A percentile compares a stretch with the other conserved stretches of the same genome.
Conservation (phyloP, 768 basidiomycete species). For the Auricularia sp. region DNA sequence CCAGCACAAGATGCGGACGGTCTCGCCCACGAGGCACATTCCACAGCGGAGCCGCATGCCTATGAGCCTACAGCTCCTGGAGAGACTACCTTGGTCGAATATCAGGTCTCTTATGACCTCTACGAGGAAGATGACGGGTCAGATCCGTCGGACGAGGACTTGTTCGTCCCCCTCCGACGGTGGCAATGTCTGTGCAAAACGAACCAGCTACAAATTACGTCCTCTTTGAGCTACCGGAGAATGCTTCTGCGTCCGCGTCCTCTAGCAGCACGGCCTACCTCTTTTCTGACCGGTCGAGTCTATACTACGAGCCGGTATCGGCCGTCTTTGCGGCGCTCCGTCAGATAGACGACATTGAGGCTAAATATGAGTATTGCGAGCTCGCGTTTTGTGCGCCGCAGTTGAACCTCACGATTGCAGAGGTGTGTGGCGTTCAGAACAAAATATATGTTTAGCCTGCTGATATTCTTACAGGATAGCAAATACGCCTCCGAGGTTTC, state of each 20-base stretch:
- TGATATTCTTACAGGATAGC: constrained; percentile 26
- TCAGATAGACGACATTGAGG: constrained; percentile 42
- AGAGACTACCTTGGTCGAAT: not conserved
- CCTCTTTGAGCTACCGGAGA: not conserved
- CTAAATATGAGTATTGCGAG: constrained; percentile 36
- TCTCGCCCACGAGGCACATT: not conserved
- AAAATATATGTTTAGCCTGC: not conserved
- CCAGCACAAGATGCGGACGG: not conserved
- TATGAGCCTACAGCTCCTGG: not conserved
- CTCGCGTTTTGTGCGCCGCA: constrained; percentile 63
- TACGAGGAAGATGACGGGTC: not conserved
- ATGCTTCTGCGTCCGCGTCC: not conserved
- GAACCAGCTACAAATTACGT: not conserved
- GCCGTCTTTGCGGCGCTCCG: constrained; percentile 64
- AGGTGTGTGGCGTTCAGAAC: constrained; percentile 33
- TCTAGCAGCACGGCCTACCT: constrained; percentile 29
- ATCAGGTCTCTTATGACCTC: not conserved
- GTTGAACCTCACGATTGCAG: constrained; percentile 50
- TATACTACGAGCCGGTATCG: constrained; percentile 69
- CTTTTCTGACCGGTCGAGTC: constrained; percentile 51
- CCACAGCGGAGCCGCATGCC: not conserved
- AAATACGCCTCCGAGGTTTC: not conserved
- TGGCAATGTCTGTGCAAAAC: not conserved
- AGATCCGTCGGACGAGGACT: not conserved
- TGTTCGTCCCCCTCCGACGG: not conserved